Evolutionary conservation across 2,329 filamentous ascomycete species (phyloP).

Genomic region (Arthrobotrys pseudoclavata): DNA sequence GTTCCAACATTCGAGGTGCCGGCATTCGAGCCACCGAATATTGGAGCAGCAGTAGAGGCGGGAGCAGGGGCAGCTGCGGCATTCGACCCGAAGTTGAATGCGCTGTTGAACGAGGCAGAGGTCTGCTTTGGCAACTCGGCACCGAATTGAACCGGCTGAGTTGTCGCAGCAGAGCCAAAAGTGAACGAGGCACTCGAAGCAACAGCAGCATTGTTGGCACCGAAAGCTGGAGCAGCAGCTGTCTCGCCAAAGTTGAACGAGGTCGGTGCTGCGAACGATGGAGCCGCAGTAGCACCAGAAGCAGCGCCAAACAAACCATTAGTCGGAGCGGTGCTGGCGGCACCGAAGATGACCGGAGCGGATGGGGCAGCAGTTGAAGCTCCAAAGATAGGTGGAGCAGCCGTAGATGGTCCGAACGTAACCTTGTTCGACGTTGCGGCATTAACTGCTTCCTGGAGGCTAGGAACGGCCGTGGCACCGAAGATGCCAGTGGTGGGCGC

Average conservation of each 20-base stretch:
- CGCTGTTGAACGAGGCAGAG: slow-evolving; percentile 39
- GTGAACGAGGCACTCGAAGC: slow-evolving; percentile 54
- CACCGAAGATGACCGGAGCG: slow-evolving; percentile 27
- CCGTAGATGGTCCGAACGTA: slow-evolving; percentile 37
- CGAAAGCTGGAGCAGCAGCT: slow-evolving; percentile 45
- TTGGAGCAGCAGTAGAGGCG: slow-evolving; percentile 12
- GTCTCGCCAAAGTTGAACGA: slow-evolving; percentile 28
- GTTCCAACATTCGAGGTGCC: slow-evolving; percentile 19
- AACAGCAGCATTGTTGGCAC: slow-evolving; percentile 37
- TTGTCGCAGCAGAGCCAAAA: slow-evolving; percentile 52
- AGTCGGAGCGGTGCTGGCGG: slow-evolving; percentile 37
- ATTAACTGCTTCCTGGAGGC: slow-evolving; percentile 4
- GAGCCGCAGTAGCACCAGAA: slow-evolving; percentile 41
- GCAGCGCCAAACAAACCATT: slow-evolving; percentile 56
- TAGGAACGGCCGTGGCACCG: slow-evolving; percentile 3
- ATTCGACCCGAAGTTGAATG: slow-evolving; percentile 40
- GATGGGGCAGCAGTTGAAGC: slow-evolving; percentile 28
- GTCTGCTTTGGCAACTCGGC: slow-evolving; percentile 42
- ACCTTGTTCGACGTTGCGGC: slow-evolving; percentile 26
- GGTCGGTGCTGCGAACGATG: slow-evolving; percentile 38
- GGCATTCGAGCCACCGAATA: slow-evolving; percentile 41
- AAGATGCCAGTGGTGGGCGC: slow-evolving; percentile 37
- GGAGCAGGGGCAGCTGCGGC: slow-evolving; percentile 37
- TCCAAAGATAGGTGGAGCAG: slow-evolving; percentile 22
- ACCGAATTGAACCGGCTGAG: slow-evolving; percentile 43